phyloP scores from a whole-genome alignment of 2,329 filamentous ascomycete species.

The Botrytis tulipae region DNA sequence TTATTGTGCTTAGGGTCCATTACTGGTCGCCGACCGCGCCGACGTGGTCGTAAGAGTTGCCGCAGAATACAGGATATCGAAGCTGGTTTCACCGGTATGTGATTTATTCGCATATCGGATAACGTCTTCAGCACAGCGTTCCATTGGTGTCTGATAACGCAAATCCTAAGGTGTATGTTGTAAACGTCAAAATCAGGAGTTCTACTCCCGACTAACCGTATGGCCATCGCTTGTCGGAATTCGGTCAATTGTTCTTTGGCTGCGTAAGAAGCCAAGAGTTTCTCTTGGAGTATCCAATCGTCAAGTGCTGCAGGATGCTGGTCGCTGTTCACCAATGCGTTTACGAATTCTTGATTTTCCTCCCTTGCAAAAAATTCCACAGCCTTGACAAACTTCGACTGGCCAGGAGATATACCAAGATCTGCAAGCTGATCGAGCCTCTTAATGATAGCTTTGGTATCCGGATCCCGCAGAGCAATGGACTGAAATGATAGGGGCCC shows the following conservation, averaged over 20 bases:
- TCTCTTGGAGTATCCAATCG: conserved; percentile 52
- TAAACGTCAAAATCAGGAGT: conserved; percentile 42
- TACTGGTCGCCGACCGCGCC: conserved; percentile 29
- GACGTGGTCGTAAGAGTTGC: conserved; percentile 42
- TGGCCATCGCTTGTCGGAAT: conserved; percentile 54
- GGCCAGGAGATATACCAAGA: conserved; percentile 60
- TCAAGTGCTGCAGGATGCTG: conserved; percentile 64
- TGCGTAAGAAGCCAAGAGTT: conserved; percentile 52
- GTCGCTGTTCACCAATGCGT: conserved; percentile 49
- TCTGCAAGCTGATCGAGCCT: conserved; percentile 61
- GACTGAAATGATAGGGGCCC: conserved; percentile 76
- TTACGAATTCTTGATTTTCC: conserved; percentile 44
- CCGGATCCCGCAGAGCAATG: conserved; percentile 64
- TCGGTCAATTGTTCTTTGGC: conserved; percentile 49
- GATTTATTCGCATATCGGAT: conserved; percentile 50
- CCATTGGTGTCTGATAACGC: conserved; percentile 40
- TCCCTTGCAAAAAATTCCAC: conserved; percentile 62
- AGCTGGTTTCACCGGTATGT: conserved; percentile 43
- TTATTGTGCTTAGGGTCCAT: neutral
- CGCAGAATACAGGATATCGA: conserved; percentile 47
- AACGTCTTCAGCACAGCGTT: conserved; percentile 27
- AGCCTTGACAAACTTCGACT: conserved; percentile 63
- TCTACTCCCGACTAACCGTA: conserved; percentile 47
- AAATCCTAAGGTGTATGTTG: conserved; percentile 48
- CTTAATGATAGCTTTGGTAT: conserved; percentile 53